Evolutionary conservation across 768 basidiomycete genomes (phyloP).

Genomic region (Suillus occidentalis): DNA sequence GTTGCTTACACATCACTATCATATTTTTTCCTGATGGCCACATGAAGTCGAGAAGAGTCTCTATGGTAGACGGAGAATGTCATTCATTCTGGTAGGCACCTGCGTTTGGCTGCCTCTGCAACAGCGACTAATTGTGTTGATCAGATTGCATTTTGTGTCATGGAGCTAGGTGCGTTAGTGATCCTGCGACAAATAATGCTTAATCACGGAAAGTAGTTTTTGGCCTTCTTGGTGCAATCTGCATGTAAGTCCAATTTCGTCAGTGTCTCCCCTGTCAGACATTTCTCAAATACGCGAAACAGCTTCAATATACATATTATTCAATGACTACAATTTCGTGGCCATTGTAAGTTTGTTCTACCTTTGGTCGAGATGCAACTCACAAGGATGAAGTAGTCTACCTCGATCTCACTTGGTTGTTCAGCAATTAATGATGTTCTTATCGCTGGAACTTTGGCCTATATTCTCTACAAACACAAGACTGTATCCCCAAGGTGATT

Average conservation of each 20-base stretch:
- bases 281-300: background rate
- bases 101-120: no score
- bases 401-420: conserved; percentile 22
- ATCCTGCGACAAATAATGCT: background rate
- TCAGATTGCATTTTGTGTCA: background rate
- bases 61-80: background rate
- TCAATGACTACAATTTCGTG: no score
- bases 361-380: background rate
- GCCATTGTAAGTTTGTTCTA: background rate
- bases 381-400: conserved; percentile 19
- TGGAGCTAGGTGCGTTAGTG: conserved; percentile 1
- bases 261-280: background rate
- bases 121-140: background rate
- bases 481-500: conserved; percentile 17
- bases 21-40: background rate
- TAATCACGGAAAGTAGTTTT: background rate
- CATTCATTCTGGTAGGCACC: background rate
- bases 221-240: background rate
- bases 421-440: conserved; percentile 21
- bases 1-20: background rate
- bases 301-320: background rate
- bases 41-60: background rate
- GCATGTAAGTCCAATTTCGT: background rate
- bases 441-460: conserved; percentile 22
- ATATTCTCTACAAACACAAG: conserved; percentile 15